A percentile compares a stretch with the other conserved stretches of the same genome.
Evolutionary conservation across 225 moss, liverwort and hornwort species (phyloP).

Genomic region (Pleurozium schreberi): DNA sequence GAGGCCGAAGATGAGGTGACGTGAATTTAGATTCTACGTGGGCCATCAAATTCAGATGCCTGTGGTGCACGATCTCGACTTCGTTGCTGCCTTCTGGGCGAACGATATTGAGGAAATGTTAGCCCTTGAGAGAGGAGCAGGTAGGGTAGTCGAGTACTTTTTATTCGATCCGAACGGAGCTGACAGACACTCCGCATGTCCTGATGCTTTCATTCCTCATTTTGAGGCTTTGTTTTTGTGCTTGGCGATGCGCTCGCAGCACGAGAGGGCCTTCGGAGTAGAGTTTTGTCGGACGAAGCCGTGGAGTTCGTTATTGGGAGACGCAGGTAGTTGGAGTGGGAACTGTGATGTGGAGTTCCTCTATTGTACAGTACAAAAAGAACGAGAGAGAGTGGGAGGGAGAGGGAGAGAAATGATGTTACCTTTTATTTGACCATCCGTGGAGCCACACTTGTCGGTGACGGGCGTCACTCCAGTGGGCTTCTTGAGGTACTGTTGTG

Average conservation of each 20-base stretch:
- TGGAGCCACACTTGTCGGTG: neutral
- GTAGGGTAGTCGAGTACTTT: neutral
- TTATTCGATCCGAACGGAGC: neutral
- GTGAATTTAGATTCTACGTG: neutral
- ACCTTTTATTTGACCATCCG: neutral
- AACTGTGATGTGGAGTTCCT: neutral
- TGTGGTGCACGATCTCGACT: neutral
- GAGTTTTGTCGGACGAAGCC: neutral
- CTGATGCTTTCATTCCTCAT: neutral
- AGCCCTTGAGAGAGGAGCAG: neutral
- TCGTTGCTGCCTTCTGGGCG: neutral
- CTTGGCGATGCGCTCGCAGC: neutral
- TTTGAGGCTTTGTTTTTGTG: neutral
- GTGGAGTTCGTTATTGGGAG: neutral
- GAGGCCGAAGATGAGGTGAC: slow-evolving; percentile 72
- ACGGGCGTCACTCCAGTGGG: neutral
- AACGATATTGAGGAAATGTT: neutral
- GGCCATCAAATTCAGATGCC: neutral
- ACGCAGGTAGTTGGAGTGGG: neutral
- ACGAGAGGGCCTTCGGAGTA: neutral
- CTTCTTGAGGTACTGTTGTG: neutral
- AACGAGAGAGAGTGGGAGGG: neutral
- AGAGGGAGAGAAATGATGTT: neutral
- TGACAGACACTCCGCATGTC: neutral
- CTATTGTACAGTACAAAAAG: slow-evolving; percentile 9